Percentiles rank a stretch among this genome's conserved stretches.
These are phyloP conservation scores for Phytophthora tubulina DNA, from an alignment of 352 stramenopile species.

Conservation along the genomic window DNA sequence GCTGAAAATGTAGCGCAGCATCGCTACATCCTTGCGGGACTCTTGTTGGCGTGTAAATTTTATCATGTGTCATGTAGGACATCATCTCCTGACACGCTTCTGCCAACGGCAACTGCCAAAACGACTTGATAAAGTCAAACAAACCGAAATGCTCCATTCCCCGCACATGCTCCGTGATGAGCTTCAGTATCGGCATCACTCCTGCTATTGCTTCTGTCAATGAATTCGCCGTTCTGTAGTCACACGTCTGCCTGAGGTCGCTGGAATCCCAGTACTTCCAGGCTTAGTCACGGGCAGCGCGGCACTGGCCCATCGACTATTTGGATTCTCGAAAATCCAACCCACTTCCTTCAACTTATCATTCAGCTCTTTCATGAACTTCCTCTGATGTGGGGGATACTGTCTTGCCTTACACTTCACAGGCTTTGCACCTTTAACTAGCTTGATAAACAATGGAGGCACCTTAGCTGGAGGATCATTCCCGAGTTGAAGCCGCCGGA, in stretches of 20 bases:
- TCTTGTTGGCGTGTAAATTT: not conserved
- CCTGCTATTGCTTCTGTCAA: not conserved
- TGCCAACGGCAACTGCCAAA: not conserved
- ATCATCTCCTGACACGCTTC: not conserved
- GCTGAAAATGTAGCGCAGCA: constrained; percentile 1
- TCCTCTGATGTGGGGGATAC: not conserved
- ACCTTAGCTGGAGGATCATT: not conserved
- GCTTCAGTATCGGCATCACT: not conserved
- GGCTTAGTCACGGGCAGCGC: not conserved
- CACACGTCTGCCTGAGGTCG: not conserved
- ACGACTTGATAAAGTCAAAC: constrained; percentile 6
- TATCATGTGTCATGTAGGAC: not conserved
- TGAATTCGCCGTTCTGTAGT: not conserved
- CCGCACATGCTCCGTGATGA: not conserved
- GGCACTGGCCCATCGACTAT: not conserved
- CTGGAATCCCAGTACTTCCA: too few species aligned
- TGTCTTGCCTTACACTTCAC: not conserved
- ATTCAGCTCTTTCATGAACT: constrained; percentile 4
- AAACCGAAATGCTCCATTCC: constrained; percentile 9
- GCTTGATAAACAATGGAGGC: not conserved
- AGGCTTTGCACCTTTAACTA: not conserved
- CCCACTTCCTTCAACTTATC: not conserved
- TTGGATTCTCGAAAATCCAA: not conserved
- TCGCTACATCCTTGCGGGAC: constrained; percentile 7
- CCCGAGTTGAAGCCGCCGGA: not conserved